Evolutionary conservation across 306 rosid species (phyloP).

Genomic region (Trifolium repens): DNA sequence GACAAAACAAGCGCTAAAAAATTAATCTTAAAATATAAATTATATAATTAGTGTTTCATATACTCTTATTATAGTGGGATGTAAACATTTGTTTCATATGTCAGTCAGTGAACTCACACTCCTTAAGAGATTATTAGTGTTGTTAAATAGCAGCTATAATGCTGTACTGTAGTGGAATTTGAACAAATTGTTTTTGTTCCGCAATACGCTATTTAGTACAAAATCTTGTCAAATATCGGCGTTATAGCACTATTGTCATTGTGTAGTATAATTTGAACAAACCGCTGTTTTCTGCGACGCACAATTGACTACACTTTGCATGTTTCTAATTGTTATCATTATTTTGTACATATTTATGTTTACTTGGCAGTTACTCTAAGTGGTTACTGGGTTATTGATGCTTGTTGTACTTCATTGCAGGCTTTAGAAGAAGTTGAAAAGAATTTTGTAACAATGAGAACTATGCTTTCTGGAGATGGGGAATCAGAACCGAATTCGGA

Average conservation of each 20-base stretch:
- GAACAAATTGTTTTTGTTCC: too few relatives aligned
- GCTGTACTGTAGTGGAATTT: too few relatives aligned
- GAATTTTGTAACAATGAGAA: constrained; percentile 78
- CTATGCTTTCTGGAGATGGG: constrained; percentile 86
- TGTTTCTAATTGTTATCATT: constrained; percentile 27
- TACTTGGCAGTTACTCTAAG: background rate
- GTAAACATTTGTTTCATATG: background rate
- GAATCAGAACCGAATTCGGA: constrained; percentile 84
- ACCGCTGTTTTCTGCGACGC: too few relatives aligned
- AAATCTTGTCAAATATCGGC: too few relatives aligned
- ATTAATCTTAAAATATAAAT: background rate
- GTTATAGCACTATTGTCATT: too few relatives aligned
- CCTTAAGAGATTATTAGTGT: background rate
- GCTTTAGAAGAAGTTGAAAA: constrained; percentile 95
- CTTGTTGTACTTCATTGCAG: constrained; percentile 48
- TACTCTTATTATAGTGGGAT: constrained; percentile 4
- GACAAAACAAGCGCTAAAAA: background rate
- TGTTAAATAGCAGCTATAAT: too few relatives aligned
- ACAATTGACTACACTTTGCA: background rate
- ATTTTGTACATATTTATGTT: constrained; percentile 9
- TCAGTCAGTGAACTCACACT: background rate
- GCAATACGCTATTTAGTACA: too few relatives aligned
- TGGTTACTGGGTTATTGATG: constrained; percentile 39
- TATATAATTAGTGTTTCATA: background rate
- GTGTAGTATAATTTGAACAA: too few relatives aligned